These are phyloP conservation scores for Calonectria pseudoturangicola DNA, from an alignment of 2,329 filamentous ascomycete genomes.

Conservation along the genomic window DNA sequence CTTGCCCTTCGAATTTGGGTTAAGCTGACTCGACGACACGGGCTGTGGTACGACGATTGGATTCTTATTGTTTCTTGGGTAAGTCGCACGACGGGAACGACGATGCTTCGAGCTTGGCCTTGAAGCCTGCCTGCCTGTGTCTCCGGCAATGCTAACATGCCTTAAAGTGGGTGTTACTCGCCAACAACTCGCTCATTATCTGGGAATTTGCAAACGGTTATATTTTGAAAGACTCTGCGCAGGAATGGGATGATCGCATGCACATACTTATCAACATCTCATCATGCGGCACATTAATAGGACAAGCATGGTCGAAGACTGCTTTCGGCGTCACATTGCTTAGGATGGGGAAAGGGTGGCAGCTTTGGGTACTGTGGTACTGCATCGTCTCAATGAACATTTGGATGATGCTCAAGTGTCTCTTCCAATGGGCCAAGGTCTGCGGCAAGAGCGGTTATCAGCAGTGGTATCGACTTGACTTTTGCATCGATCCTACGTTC, in stretches of 20 bases:
- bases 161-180: conserved; percentile 62
- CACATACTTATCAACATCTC: conserved; percentile 70
- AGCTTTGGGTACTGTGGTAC: conserved; percentile 67
- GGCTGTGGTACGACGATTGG: conserved; percentile 63
- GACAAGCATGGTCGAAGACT: conserved; percentile 61
- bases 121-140: neutral
- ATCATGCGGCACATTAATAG: conserved; percentile 61
- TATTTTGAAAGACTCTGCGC: conserved; percentile 59
- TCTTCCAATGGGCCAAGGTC: conserved; percentile 70
- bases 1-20: conserved; percentile 58
- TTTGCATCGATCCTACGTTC: conserved; percentile 64
- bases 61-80: conserved; percentile 62
- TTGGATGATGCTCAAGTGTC: conserved; percentile 67
- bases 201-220: conserved; percentile 70
- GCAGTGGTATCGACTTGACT: conserved; percentile 67
- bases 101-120: neutral
- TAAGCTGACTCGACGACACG: conserved; percentile 59
- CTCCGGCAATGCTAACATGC: neutral
- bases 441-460: conserved; percentile 65
- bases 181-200: conserved; percentile 67
- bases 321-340: conserved; percentile 62
- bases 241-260: conserved; percentile 71
- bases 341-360: conserved; percentile 66
- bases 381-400: conserved; percentile 69
- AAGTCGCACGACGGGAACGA: conserved; percentile 41